These are phyloP conservation scores for Solanum peruvianum DNA, from an alignment of 257 asterid genomes.

Conservation along the genomic window DNA sequence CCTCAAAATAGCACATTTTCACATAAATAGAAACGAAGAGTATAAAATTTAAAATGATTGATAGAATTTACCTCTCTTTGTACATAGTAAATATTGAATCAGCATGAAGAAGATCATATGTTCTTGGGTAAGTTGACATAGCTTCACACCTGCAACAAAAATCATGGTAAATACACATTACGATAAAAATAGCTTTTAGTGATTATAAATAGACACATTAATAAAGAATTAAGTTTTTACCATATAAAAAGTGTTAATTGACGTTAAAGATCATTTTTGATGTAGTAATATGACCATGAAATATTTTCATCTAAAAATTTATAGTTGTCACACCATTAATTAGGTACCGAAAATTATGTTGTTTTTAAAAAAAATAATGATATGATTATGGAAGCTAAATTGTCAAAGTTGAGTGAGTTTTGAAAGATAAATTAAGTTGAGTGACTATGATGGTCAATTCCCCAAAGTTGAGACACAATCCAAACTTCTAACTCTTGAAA, in stretches of 20 bases:
- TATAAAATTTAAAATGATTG: neutral
- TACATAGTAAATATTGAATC: slow-evolving; percentile 12
- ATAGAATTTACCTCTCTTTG: neutral
- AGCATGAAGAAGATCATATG: slow-evolving; percentile 14
- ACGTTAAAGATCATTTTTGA: too few species aligned
- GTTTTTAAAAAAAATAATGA: neutral
- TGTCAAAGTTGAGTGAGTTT: neutral
- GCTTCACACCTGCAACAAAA: slow-evolving; percentile 10
- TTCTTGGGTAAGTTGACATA: slow-evolving; percentile 16
- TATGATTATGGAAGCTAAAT: neutral
- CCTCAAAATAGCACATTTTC: neutral
- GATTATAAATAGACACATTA: too few species aligned
- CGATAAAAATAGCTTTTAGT: too few species aligned
- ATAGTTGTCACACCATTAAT: neutral
- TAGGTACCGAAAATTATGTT: neutral
- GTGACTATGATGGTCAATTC: neutral
- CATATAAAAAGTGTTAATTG: too few species aligned
- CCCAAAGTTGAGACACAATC: neutral
- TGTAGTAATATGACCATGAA: neutral
- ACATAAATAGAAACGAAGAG: neutral
- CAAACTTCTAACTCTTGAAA: neutral
- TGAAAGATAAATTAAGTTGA: neutral
- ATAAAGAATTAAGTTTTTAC: too few species aligned
- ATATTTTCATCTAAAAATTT: neutral
- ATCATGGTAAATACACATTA: neutral